Evolutionary conservation across 352 stramenopile genomes (phyloP), one percentile per base, ranked within the genome.

Genomic region (Ophiocytium majus): DNA sequence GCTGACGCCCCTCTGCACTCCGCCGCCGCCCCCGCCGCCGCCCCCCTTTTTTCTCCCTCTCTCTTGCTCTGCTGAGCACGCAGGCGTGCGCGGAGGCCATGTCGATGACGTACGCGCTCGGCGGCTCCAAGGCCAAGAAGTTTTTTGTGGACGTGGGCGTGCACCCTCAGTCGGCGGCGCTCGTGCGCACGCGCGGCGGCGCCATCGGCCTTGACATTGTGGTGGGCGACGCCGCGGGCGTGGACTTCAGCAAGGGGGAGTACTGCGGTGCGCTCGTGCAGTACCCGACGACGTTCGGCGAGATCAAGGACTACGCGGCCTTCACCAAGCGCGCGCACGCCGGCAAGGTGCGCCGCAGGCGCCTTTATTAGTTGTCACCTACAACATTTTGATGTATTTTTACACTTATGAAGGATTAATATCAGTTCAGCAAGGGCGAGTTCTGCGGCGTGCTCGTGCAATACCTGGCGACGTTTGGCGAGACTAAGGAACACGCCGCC

Each of bases 211-310:
- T 88, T 14, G 85, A 86, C 49, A 86, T 88, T 33, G 81, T 88
- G 10, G 85, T 98, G 9, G 97, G 97, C 28, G 91, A 97, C 83
- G 89, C 97, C 74, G 92, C 92, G 17, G 88, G 94, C 9, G 91
- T 89, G 28, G 92, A 97, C 66, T 93, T 97, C 80, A 91, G 90
- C 0, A 78, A 76, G 50, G 91, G 92, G 82, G 90, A 94, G 71
- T 99, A 94, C 89, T 98, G 95, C 89, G 97, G 97, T 81, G 95
- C 97, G 57, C 91, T 99, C 50, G 91, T 99, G 32, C 97, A 99
- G 91, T 99, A 99, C 91, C 97, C 97, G 33, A 98, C 98, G 90
- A 99, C 96, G 9, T 99, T 98, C 84, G 97, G 97, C 31, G 91
- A 92, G 0, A 91, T 99, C 10, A 89, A 93, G 82, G 94, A 96